Conservation (phyloP, 768 basidiomycete species). For the Rhodotorula paludigena region DNA sequence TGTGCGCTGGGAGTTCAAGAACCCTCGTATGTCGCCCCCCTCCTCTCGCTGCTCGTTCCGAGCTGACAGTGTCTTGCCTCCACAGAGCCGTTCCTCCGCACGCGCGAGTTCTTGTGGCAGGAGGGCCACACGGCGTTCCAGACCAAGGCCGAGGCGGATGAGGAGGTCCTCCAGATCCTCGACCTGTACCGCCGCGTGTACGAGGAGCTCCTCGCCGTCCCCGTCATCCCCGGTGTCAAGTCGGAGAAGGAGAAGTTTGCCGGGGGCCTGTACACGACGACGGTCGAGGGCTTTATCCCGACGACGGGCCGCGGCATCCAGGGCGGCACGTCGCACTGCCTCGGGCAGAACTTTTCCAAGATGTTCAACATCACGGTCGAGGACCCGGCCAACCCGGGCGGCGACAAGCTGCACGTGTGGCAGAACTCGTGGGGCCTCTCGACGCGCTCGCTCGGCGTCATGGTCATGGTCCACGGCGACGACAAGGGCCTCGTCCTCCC, state of each 20-base stretch:
- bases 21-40: constrained; percentile 63
- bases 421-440: constrained; percentile 98
- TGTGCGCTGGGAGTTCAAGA: constrained; percentile 99
- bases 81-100: constrained; percentile 93
- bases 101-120: constrained; percentile 99
- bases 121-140: constrained; percentile 96
- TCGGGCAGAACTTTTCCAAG: constrained; percentile 96
- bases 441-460: constrained; percentile 92
- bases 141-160: constrained; percentile 81
- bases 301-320: constrained; percentile 97
- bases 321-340: constrained; percentile 92
- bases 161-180: constrained; percentile 86
- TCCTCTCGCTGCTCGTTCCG: background rate
- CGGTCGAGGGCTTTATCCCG: constrained; percentile 95
- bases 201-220: constrained; percentile 93
- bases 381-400: constrained; percentile 63
- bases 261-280: constrained; percentile 95
- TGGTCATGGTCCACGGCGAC: constrained; percentile 99
- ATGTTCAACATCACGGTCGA: constrained; percentile 99
- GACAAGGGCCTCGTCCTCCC: constrained; percentile 95
- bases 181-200: constrained; percentile 93
- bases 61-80: background rate
- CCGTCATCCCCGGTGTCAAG: constrained; percentile 93
- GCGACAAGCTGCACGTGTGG: constrained; percentile 76
- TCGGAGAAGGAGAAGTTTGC: constrained; percentile 99